Evolutionary conservation across 164 flowering plant species (phyloP).

Genomic region (Magnolia sinica): DNA sequence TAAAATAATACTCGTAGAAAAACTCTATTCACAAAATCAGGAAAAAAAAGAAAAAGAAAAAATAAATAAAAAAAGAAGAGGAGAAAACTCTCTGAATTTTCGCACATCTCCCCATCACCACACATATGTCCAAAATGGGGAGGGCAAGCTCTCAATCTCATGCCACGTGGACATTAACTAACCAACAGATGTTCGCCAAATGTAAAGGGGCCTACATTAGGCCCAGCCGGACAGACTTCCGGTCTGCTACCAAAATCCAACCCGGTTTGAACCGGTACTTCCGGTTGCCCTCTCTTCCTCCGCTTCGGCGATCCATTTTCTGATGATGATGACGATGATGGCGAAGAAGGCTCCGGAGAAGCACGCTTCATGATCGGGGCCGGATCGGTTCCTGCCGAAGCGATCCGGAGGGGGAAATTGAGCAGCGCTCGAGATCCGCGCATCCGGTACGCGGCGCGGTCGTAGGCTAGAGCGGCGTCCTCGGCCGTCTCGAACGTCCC

Average conservation of each 20-base stretch:
- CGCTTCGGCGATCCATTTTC: constrained; percentile 22
- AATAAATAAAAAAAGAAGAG: not conserved
- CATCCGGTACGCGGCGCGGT: constrained; percentile 41
- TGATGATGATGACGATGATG: constrained; percentile 15
- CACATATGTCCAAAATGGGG: not conserved
- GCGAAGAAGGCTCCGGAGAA: constrained; percentile 15
- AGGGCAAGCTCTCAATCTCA: not conserved
- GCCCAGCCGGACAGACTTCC: not conserved
- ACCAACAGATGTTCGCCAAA: constrained; percentile 11
- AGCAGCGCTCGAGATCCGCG: constrained; percentile 42
- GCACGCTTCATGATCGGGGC: not conserved
- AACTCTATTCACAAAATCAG: not conserved
- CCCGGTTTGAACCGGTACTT: constrained; percentile 1
- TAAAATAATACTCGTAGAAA: not conserved
- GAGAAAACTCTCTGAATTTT: not conserved
- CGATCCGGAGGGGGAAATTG: constrained; percentile 37
- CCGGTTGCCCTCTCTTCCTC: constrained; percentile 12
- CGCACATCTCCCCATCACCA: not conserved
- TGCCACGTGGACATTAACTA: not conserved
- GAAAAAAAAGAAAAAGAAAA: not conserved
- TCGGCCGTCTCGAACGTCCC: constrained; percentile 48
- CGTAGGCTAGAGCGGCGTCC: constrained; percentile 48
- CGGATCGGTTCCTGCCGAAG: constrained; percentile 6
- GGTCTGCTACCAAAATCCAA: constrained; percentile 2
- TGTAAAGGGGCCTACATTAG: not conserved